Evolutionary conservation across 1,284 basidiomycete genomes (phyloP).

Genomic region (Leccinum angustisporum): DNA sequence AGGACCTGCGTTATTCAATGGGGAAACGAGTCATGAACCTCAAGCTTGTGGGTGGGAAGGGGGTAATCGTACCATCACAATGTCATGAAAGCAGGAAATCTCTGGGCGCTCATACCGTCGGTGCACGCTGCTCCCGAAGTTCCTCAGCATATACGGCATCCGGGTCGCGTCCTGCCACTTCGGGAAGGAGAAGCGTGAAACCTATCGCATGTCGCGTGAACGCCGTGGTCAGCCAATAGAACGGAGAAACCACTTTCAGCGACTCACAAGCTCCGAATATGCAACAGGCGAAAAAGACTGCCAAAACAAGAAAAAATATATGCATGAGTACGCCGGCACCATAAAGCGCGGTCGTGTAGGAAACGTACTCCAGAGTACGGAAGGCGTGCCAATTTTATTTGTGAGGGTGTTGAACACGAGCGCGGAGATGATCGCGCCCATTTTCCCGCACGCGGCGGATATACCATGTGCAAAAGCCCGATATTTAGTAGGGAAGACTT

Average conservation of each 20-base stretch:
- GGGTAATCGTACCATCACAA: neutral
- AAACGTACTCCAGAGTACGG: constrained; percentile 62
- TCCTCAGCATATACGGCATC: constrained; percentile 63
- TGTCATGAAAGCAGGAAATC: neutral
- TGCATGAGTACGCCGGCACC: constrained; percentile 7
- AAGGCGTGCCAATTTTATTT: constrained; percentile 60
- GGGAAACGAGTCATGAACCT: neutral
- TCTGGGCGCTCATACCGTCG: neutral
- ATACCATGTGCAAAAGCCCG: constrained; percentile 80
- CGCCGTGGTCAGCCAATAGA: constrained; percentile 1
- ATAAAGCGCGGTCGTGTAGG: neutral
- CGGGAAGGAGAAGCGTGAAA: constrained; percentile 75
- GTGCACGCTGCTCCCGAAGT: constrained; percentile 35
- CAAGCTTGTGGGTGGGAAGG: neutral
- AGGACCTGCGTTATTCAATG: neutral
- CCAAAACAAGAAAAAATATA: neutral
- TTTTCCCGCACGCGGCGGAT: constrained; percentile 76
- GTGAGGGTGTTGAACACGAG: constrained; percentile 76
- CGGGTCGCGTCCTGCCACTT: constrained; percentile 74
- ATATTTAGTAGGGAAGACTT: constrained; percentile 88
- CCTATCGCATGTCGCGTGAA: constrained; percentile 25
- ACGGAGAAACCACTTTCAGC: neutral
- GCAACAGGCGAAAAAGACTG: constrained; percentile 63
- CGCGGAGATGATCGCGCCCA: constrained; percentile 81
- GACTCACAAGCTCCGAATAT: constrained; percentile 50